These are phyloP conservation scores for Simmondsia chinensis DNA, from an alignment of 148 eudicot genomes.

Conservation along the genomic window DNA sequence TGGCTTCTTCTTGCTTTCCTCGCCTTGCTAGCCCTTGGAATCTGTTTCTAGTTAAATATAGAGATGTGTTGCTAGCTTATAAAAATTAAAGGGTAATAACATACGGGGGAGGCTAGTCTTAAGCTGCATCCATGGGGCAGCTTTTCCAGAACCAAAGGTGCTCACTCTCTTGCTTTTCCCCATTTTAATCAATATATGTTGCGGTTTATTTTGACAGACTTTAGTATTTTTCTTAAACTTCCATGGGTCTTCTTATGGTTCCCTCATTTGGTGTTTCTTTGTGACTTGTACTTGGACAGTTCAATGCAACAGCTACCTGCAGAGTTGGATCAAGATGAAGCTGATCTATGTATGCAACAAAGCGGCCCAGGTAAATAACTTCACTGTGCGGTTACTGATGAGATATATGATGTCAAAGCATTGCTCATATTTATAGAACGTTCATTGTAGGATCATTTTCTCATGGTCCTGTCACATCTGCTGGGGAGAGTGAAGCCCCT, in stretches of 20 bases:
- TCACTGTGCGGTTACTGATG: too few species aligned
- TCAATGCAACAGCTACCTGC: conserved; percentile 25
- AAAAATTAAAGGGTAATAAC: too few species aligned
- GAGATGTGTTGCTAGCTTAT: too few species aligned
- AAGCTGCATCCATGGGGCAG: too few species aligned
- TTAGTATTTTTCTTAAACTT: neutral
- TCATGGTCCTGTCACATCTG: conserved; percentile 22
- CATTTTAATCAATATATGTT: neutral
- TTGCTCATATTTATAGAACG: too few species aligned
- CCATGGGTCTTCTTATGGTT: neutral
- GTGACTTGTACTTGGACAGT: conserved; percentile 24
- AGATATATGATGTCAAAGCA: too few species aligned
- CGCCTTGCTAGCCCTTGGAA: neutral
- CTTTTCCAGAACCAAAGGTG: neutral
- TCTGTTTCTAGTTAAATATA: too few species aligned
- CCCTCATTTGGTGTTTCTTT: conserved; percentile 4
- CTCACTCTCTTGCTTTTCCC: neutral
- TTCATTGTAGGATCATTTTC: conserved; percentile 30
- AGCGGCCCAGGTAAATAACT: conserved; percentile 33
- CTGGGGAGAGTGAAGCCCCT: conserved; percentile 23
- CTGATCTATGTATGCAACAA: conserved; percentile 28
- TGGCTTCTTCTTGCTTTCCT: neutral
- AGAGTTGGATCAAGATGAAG: conserved; percentile 42
- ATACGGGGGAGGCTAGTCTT: too few species aligned
- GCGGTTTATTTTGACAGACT: too few species aligned